A percentile compares a stretch with the other conserved stretches of the same genome.
Evolutionary conservation across 2,329 filamentous ascomycete genomes (phyloP).

Genomic region (Fusarium buharicum): DNA sequence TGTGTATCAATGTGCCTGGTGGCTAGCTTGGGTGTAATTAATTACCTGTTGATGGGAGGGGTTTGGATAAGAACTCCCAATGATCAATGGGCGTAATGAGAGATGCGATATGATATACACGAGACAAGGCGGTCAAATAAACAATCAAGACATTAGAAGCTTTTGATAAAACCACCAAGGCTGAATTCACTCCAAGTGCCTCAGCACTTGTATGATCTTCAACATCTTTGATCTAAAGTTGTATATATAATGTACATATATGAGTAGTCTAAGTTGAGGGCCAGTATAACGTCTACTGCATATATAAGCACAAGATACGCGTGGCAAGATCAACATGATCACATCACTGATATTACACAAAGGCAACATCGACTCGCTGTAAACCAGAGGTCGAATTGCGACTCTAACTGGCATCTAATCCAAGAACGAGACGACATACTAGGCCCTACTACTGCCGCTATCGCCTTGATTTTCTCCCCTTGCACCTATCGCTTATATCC

Average conservation of each 20-base stretch:
- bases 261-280: too few species aligned
- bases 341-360: slow-evolving; percentile 25
- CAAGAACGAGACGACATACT: slow-evolving; percentile 28
- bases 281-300: not conserved
- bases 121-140: slow-evolving; percentile 2
- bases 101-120: slow-evolving; percentile 39
- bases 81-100: slow-evolving; percentile 34
- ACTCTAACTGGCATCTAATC: slow-evolving; percentile 45
- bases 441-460: slow-evolving; percentile 24
- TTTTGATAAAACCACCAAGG: too few species aligned
- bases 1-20: slow-evolving; percentile 18
- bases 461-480: slow-evolving; percentile 18
- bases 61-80: not conserved
- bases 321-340: not conserved
- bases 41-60: not conserved
- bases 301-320: not conserved
- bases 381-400: slow-evolving; percentile 39
- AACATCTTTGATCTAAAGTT: too few species aligned
- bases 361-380: slow-evolving; percentile 27
- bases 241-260: too few species aligned
- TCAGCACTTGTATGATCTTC: too few species aligned
- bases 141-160: too few species aligned
- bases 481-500: not conserved
- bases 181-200: too few species aligned
- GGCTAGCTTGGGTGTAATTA: slow-evolving; percentile 17